Evolutionary conservation across 2,329 filamentous ascomycete species (phyloP).

Genomic region (Fusarium sp.): DNA sequence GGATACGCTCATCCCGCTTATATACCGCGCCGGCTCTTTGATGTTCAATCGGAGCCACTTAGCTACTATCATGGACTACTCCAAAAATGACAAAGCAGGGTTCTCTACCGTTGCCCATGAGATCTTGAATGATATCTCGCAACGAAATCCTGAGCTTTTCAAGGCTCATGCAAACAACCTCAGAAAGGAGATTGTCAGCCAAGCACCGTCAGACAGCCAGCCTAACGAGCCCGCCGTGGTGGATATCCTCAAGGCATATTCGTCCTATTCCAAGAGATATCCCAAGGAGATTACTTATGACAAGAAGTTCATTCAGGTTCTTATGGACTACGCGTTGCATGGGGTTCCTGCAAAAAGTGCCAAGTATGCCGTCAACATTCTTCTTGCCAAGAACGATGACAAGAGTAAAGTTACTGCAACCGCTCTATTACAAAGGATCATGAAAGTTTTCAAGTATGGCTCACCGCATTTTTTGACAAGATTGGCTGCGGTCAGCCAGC

Average conservation of each 20-base stretch:
- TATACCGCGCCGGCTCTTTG: slow-evolving; percentile 86
- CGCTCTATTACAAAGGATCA: slow-evolving; percentile 81
- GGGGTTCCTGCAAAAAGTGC: slow-evolving; percentile 85
- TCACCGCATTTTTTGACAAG: slow-evolving; percentile 80
- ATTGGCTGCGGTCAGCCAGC: slow-evolving; percentile 77
- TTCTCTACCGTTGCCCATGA: slow-evolving; percentile 86
- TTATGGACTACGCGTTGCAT: slow-evolving; percentile 85
- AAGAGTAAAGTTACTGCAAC: slow-evolving; percentile 86
- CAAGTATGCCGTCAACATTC: slow-evolving; percentile 93
- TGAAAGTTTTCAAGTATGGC: slow-evolving; percentile 80
- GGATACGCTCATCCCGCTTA: slow-evolving; percentile 83
- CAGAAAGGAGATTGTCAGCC: slow-evolving; percentile 85
- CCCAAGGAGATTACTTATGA: slow-evolving; percentile 85
- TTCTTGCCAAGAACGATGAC: slow-evolving; percentile 79
- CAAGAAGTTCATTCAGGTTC: slow-evolving; percentile 81
- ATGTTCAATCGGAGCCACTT: slow-evolving; percentile 96
- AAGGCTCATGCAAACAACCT: slow-evolving; percentile 93
- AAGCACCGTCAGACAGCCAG: slow-evolving; percentile 77
- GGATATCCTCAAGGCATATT: slow-evolving; percentile 92
- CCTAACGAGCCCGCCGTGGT: slow-evolving; percentile 80
- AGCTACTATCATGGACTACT: slow-evolving; percentile 87
- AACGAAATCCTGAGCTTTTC: slow-evolving; percentile 88
- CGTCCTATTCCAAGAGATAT: slow-evolving; percentile 89
- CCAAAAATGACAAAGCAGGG: slow-evolving; percentile 83
- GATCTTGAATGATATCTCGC: slow-evolving; percentile 91